A percentile compares a stretch with the other conserved stretches of the same genome.
phyloP scores from a whole-genome alignment of 495 filamentous ascomycete species.

The Talaromyces nanjingensis region DNA sequence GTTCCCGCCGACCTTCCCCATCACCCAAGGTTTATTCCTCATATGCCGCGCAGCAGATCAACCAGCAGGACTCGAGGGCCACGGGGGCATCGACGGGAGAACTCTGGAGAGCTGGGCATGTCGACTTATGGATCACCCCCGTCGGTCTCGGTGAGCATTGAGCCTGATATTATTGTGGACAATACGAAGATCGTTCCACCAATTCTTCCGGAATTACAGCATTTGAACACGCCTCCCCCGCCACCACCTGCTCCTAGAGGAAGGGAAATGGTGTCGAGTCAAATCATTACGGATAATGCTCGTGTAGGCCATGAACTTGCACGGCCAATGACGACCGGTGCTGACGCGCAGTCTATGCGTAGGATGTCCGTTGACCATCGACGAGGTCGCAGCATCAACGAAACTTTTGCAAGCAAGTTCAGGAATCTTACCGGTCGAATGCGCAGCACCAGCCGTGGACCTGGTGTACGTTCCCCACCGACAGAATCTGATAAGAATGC shows the following conservation, averaged over 20 bases:
- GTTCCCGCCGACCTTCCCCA: slow-evolving; percentile 41
- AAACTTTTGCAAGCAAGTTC: slow-evolving; percentile 59
- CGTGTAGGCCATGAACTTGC: slow-evolving; percentile 28
- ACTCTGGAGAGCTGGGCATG: slow-evolving; percentile 23
- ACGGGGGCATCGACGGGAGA: slow-evolving; percentile 32
- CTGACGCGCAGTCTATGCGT: slow-evolving; percentile 23
- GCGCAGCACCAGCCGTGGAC: slow-evolving; percentile 57
- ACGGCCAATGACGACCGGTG: slow-evolving; percentile 36
- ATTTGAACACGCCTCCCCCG: slow-evolving; percentile 64
- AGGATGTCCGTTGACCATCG: slow-evolving; percentile 50
- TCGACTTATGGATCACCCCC: slow-evolving; percentile 14
- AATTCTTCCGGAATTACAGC: slow-evolving; percentile 77
- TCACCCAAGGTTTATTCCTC: slow-evolving; percentile 52
- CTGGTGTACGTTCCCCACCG: slow-evolving; percentile 8
- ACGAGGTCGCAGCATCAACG: slow-evolving; percentile 59
- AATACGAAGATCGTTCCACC: slow-evolving; percentile 38
- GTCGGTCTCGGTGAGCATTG: slow-evolving; percentile 49
- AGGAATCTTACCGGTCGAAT: slow-evolving; percentile 57
- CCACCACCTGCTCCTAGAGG: slow-evolving; percentile 29
- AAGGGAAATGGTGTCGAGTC: slow-evolving; percentile 53
- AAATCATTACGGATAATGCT: slow-evolving; percentile 63
- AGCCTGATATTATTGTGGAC: slow-evolving; percentile 53
- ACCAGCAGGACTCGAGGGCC: slow-evolving; percentile 31
- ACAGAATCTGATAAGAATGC: slow-evolving; percentile 7
- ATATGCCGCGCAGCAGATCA: slow-evolving; percentile 43